Conservation (phyloP, 2,329 filamentous ascomycete species). For the Alternaria alternata region DNA sequence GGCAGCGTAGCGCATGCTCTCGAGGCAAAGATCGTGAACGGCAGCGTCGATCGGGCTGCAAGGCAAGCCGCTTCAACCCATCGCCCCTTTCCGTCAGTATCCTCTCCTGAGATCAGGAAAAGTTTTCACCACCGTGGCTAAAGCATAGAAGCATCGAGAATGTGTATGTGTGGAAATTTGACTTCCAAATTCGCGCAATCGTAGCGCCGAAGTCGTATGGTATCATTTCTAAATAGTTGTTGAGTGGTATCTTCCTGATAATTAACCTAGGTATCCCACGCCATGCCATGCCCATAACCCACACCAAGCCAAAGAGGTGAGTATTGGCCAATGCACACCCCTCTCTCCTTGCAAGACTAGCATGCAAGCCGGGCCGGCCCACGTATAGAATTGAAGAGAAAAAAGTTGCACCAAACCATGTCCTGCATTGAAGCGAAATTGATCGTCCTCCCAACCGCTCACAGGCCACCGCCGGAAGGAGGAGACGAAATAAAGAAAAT, state of each 20-base stretch:
- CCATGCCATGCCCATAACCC: constrained; percentile 1
- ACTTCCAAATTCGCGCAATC: constrained; percentile 10
- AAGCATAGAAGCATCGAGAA: constrained; percentile 5
- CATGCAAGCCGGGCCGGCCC: constrained; percentile 15
- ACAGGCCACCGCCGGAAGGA: constrained; percentile 11
- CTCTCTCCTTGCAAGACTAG: constrained; percentile 9
- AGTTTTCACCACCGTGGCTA: background rate
- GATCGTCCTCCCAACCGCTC: constrained; percentile 6
- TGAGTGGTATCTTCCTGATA: constrained; percentile 16
- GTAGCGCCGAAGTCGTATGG: constrained; percentile 22
- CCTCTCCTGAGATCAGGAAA: background rate
- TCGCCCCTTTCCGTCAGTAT: background rate
- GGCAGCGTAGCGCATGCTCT: background rate
- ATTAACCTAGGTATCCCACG: constrained; percentile 3
- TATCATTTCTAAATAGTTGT: constrained; percentile 32
- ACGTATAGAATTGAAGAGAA: constrained; percentile 15
- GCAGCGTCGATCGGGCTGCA: constrained; percentile 4
- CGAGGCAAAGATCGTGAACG: constrained; percentile 11
- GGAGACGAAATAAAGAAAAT: constrained; percentile 12
- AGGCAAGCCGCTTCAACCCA: constrained; percentile 3
- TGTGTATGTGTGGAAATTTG: background rate
- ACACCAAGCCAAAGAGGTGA: constrained; percentile 9
- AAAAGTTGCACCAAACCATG: constrained; percentile 22
- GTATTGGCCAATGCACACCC: constrained; percentile 20
- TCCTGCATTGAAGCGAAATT: constrained; percentile 32